Evolutionary conservation across 805 yeast genomes (phyloP), one percentile per base, ranked within the genome.

Genomic region (Kurtzmaniella cleridarum): DNA sequence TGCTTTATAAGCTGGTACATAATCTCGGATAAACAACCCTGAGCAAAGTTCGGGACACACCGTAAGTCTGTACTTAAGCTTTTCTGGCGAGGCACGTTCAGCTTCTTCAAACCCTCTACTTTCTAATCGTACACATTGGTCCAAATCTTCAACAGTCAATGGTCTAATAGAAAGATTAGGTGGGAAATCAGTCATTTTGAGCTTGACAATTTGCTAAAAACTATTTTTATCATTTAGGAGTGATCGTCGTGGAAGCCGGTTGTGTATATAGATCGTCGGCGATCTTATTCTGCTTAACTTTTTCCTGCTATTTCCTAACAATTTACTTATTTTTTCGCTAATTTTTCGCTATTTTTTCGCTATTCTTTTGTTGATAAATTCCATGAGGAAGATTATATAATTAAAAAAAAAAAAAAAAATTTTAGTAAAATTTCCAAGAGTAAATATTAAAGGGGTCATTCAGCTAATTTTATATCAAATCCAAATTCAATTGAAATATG

Each of bases 31-130:
- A 54, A 91, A 93, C 41, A 93, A 70, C 2, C 98, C 98, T 5
- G 90, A 78, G 47, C 93, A 79, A 41, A 91, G 74, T 59, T 91
- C 98, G 8, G 98, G 98, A 57, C 97, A 90, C 3, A 68, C 78
- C 1, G 73, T 72, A 46, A 91, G 69, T 50, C 97, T 73, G 66
- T 86, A 91, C 46, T 63, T 65, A 39, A 69, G 60, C 47, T 75
- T 80, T 36, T 79, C 87, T n/a, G 53, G 54, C 10, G 85, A 57
- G 32, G 86, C 81, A 41, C 95, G 71, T 63, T 88, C 95, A 11
- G 61, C 55, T 27, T 76, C 78, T 2, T 84, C 78, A 60, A 90
- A 88, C 5, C 95, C 88, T 35, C 61, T 57, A 5, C 59, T 57
- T 58, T 91, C 98, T 31, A 90, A 69, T 11, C 56, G 73, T 13